Base-by-base conservation (phyloP, 177 flowering plant genomes). In the Vitis hybrid region DNA sequence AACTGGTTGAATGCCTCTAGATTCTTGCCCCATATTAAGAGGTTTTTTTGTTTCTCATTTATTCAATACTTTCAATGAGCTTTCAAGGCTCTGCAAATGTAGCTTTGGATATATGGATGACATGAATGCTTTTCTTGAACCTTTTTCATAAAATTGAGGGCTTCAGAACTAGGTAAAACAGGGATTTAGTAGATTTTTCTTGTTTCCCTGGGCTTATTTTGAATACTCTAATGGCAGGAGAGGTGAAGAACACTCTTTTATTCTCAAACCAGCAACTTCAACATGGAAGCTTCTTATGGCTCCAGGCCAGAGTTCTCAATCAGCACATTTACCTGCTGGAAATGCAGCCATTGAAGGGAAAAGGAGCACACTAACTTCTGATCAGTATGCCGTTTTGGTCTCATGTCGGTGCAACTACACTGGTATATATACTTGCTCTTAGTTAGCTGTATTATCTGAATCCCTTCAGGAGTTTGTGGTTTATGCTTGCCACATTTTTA, bases 371-470 rank as follows among this genome's bases (percentile, higher is more conserved):
- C 75, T 83, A 50, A 66, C 68, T 76, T 68, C 73, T 56, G 89
- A 87, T 76, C 88, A 86, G 62, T 96, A 92, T 81, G 89, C 97
- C 60, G 74, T 96, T 79, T 73, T 96, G 74, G 90, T 96, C 64
- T 89, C 99, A 26, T 96, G 97, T 71, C 91, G 95, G 56, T 90
- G 98, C 86, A 96, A 93, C 81, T 96, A 89, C 76, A 86, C 97
- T 54, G 99, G 99, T 96, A 88, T 21, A 4, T 55, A 52, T 70
- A 13, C 56, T 65, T 13, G 45, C 61, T 50, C 23, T 34, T 51
- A 5, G 21, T 65, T 56, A 64, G 17, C 19, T 5, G 5, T 56
- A 64, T 40, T 54, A 49, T 62, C n/a, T 70, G 18, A 57, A 48
- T 55, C 10, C n/a, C 49, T 15, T 68, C 3, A 62, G 2, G 11